Evolutionary conservation across 306 rosid genomes (phyloP).

Genomic region (Acacia acuminata): DNA sequence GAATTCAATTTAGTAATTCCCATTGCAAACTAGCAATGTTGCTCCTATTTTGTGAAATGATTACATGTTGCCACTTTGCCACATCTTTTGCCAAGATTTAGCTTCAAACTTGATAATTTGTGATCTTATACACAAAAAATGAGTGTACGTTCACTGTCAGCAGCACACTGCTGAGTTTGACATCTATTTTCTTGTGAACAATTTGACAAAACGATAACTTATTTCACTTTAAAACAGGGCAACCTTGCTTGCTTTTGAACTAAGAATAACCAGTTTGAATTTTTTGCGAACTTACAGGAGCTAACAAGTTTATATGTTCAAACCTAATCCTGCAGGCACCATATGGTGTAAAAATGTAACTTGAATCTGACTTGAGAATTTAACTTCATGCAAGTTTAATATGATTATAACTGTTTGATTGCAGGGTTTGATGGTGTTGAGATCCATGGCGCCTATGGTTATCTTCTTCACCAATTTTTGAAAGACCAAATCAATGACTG

Average conservation of each 20-base stretch:
- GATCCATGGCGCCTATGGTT: constrained; percentile 69
- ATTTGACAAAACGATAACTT: background rate
- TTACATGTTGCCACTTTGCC: background rate
- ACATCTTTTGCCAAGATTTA: background rate
- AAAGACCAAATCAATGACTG: constrained; percentile 63
- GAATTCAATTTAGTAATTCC: too few relatives aligned
- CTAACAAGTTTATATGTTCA: background rate
- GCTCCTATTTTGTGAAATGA: too few relatives aligned
- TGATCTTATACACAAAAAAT: background rate
- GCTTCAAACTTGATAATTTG: too few relatives aligned
- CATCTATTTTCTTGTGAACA: background rate
- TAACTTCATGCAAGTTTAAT: background rate
- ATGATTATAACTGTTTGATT: background rate
- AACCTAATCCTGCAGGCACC: background rate
- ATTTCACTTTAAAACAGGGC: background rate
- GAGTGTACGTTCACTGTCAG: background rate
- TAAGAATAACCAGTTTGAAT: background rate
- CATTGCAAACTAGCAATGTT: too few relatives aligned
- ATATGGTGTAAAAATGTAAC: too few relatives aligned
- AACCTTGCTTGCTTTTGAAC: background rate
- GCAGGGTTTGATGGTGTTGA: constrained; percentile 67
- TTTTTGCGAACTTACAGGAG: too few relatives aligned
- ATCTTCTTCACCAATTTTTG: constrained; percentile 63
- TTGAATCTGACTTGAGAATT: background rate
- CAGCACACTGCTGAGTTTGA: background rate